Conservation (phyloP, 2,329 filamentous ascomycete genomes). For the Aspergillus sp. region DNA sequence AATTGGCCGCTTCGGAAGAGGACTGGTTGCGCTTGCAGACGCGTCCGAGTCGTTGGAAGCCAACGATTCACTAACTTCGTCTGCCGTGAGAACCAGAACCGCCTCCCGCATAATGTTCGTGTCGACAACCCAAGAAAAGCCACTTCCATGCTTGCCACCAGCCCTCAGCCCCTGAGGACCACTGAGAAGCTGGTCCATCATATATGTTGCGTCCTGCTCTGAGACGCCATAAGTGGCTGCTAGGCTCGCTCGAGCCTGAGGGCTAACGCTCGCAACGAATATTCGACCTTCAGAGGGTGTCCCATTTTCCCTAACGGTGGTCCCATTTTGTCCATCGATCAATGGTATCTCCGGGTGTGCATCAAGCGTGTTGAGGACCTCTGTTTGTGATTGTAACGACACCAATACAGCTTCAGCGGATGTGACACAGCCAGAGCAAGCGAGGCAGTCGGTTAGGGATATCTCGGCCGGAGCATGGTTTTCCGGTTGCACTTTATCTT, state of each 20-base stretch:
- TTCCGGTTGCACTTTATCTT: slow-evolving; percentile 58
- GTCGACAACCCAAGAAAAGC: slow-evolving; percentile 83
- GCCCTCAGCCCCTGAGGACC: slow-evolving; percentile 59
- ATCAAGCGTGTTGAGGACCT: slow-evolving; percentile 78
- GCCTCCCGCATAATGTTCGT: slow-evolving; percentile 76
- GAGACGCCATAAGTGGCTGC: slow-evolving; percentile 73
- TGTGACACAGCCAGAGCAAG: slow-evolving; percentile 94
- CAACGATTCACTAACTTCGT: slow-evolving; percentile 52
- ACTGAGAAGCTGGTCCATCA: slow-evolving; percentile 72
- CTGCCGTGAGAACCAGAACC: slow-evolving; percentile 68
- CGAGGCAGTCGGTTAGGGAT: slow-evolving; percentile 91
- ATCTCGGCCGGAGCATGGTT: slow-evolving; percentile 72
- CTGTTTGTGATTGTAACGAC: slow-evolving; percentile 82
- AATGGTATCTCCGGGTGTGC: slow-evolving; percentile 39
- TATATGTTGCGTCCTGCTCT: slow-evolving; percentile 63
- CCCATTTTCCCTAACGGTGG: slow-evolving; percentile 37
- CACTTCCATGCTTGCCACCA: slow-evolving; percentile 63
- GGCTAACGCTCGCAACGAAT: slow-evolving; percentile 87
- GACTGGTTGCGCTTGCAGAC: slow-evolving; percentile 9
- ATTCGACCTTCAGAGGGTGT: slow-evolving; percentile 51
- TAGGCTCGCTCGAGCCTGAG: slow-evolving; percentile 79
- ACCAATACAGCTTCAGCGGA: slow-evolving; percentile 96
- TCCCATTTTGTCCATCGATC: slow-evolving; percentile 11
- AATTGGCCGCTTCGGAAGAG: slow-evolving; percentile 33
- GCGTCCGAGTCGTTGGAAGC: slow-evolving; percentile 6